Conservation (phyloP, 2,329 filamentous ascomycete species). For the Dactylonectria macrodidyma region DNA sequence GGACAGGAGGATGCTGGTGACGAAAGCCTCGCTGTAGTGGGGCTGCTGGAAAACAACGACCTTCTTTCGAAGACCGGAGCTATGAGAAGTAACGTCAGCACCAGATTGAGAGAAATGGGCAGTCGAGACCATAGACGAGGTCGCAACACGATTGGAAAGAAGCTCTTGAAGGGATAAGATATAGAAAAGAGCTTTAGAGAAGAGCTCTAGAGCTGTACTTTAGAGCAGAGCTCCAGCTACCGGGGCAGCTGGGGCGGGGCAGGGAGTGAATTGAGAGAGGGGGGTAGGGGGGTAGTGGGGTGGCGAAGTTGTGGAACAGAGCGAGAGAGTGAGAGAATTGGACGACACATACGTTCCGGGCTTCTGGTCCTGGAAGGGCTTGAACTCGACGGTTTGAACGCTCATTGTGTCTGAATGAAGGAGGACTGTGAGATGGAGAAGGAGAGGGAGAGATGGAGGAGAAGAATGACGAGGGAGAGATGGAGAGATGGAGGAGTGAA, state of each 20-base stretch:
- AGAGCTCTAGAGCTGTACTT: too few relatives aligned
- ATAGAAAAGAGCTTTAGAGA: too few relatives aligned
- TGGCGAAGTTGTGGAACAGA: slow-evolving; percentile 5
- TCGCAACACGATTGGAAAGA: slow-evolving; percentile 4
- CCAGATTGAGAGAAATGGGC: background rate
- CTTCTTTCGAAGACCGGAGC: slow-evolving; percentile 98
- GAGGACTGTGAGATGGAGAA: slow-evolving; percentile 21
- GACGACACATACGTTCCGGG: slow-evolving; percentile 89
- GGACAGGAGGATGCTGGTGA: slow-evolving; percentile 93
- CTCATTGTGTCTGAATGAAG: slow-evolving; percentile 69
- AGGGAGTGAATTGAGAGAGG: slow-evolving; percentile 28
- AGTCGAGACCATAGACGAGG: too few relatives aligned
- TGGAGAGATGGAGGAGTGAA: background rate
- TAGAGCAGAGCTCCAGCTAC: slow-evolving; percentile 10
- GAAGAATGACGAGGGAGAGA: slow-evolving; percentile 12
- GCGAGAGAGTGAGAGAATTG: slow-evolving; percentile 19
- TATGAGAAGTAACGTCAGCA: slow-evolving; percentile 55
- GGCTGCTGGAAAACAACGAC: slow-evolving; percentile 96
- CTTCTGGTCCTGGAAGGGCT: slow-evolving; percentile 96
- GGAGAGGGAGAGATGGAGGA: slow-evolving; percentile 14
- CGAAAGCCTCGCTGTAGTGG: slow-evolving; percentile 96
- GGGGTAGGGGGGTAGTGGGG: slow-evolving; percentile 31
- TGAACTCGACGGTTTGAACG: slow-evolving; percentile 83
- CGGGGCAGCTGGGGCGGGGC: slow-evolving; percentile 5
- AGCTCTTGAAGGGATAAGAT: slow-evolving; percentile 1